Percentiles rank a stretch among this genome's conserved stretches.
Conservation (phyloP, 2,329 filamentous ascomycete species). For the Cercospora citrullina region DNA sequence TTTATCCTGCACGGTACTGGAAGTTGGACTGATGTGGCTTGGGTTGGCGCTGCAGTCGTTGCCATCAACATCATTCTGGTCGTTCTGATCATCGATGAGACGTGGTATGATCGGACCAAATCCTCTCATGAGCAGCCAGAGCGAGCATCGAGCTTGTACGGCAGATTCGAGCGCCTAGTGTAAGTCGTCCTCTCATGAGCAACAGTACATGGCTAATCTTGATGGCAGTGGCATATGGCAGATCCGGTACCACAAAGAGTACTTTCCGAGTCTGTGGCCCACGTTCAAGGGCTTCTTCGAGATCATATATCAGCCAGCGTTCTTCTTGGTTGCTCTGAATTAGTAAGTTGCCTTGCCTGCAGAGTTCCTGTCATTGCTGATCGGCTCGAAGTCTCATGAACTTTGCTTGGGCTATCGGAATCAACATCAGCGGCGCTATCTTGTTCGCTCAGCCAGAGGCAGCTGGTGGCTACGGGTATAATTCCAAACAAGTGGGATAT, state of each 20-base stretch:
- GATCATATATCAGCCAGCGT: not conserved
- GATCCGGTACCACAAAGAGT: conserved; percentile 10
- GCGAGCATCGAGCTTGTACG: conserved; percentile 13
- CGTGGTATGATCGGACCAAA: conserved; percentile 16
- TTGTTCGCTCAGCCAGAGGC: conserved; percentile 25
- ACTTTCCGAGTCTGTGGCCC: conserved; percentile 2
- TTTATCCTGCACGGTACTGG: not conserved
- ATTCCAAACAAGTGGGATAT: conserved; percentile 20
- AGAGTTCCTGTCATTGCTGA: not conserved
- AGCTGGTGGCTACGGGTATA: conserved; percentile 20
- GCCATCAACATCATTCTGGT: not conserved
- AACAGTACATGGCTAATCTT: not conserved
- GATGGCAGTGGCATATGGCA: conserved; percentile 21
- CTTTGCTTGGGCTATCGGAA: conserved; percentile 32
- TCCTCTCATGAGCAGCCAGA: conserved; percentile 11
- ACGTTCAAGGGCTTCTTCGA: not conserved
- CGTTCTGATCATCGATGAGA: conserved; percentile 20
- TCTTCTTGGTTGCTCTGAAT: conserved; percentile 4
- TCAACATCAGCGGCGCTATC: conserved; percentile 30
- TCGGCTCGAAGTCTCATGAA: not conserved
- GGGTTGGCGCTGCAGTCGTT: not conserved
- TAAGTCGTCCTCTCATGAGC: not conserved
- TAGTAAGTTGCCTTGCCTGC: conserved; percentile 15
- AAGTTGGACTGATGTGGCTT: conserved; percentile 1
- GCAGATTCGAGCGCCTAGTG: not conserved